phyloP scores from a whole-genome alignment of 2,329 filamentous ascomycete genomes.

The Mycogone perniciosa region DNA sequence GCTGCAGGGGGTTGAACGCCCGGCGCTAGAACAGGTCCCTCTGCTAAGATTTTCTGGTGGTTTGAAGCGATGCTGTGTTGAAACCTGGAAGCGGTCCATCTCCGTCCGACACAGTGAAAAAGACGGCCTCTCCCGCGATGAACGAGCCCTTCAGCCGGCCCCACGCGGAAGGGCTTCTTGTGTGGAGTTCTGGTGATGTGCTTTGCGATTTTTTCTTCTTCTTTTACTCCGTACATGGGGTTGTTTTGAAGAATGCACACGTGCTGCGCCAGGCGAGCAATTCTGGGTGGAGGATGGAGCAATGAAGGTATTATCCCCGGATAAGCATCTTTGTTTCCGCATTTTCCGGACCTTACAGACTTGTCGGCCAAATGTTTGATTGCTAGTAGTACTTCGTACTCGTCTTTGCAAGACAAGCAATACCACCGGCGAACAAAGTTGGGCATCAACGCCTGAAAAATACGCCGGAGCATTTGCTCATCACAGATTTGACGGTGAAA shows the following conservation, averaged over 20 bases:
- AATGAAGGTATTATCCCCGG: not conserved
- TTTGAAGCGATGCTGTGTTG: no score
- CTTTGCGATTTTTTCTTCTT: not conserved
- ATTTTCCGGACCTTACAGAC: not conserved
- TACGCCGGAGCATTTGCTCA: no score
- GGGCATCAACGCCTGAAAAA: no score
- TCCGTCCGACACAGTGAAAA: not conserved
- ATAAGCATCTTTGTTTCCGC: not conserved
- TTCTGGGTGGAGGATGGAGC: not conserved
- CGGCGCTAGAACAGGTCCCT: slow-evolving; percentile 8
- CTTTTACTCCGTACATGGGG: not conserved
- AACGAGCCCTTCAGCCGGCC: slow-evolving; percentile 1
- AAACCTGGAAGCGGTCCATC: no score
- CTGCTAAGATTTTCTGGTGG: not conserved
- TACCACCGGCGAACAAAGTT: no score
- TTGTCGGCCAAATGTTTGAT: not conserved
- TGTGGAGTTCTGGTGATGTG: not conserved
- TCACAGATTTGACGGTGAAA: no score
- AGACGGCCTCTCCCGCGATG: slow-evolving; percentile 11
- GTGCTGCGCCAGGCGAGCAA: no score
- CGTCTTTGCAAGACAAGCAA: not conserved
- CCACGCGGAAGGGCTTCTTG: slow-evolving; percentile 6
- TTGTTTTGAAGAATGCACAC: no score
- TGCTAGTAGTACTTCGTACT: not conserved
- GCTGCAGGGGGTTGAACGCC: not conserved